These are phyloP conservation scores for Eutreptiella sp. DNA, from an alignment of 208 protist genomes.

Conservation along the genomic window DNA sequence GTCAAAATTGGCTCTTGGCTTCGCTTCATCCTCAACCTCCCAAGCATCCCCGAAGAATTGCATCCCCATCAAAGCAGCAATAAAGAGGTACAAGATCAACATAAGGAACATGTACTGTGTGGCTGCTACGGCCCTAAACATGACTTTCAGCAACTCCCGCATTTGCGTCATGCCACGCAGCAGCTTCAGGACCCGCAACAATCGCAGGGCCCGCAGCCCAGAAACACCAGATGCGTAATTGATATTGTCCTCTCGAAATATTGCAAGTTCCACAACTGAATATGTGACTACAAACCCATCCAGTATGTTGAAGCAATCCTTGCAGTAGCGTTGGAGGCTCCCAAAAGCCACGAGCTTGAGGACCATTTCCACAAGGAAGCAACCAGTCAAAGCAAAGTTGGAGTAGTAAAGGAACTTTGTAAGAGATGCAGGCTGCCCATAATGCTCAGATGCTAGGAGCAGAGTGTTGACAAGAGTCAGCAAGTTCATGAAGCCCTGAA, in stretches of 20 bases:
- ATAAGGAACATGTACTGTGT: slow-evolving; percentile 26
- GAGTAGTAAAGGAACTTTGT: neutral
- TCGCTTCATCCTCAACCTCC: slow-evolving; percentile 8
- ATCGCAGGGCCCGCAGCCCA: slow-evolving; percentile 31
- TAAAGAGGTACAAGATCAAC: slow-evolving; percentile 36
- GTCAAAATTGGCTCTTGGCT: slow-evolving; percentile 25
- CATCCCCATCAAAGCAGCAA: slow-evolving; percentile 35
- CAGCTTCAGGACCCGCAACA: slow-evolving; percentile 38
- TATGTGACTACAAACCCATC: slow-evolving; percentile 25
- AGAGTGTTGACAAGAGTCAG: slow-evolving; percentile 42
- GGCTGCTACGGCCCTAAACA: neutral
- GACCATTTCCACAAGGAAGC: slow-evolving; percentile 52
- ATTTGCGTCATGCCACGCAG: slow-evolving; percentile 22
- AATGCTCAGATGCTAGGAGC: slow-evolving; percentile 52
- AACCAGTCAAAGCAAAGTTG: slow-evolving; percentile 41
- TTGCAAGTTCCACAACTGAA: slow-evolving; percentile 26
- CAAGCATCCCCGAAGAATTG: slow-evolving; percentile 38
- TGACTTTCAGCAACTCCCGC: slow-evolving; percentile 20
- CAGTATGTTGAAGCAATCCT: slow-evolving; percentile 28
- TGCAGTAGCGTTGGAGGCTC: slow-evolving; percentile 5
- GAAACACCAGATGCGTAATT: slow-evolving; percentile 29
- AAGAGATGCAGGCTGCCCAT: slow-evolving; percentile 3
- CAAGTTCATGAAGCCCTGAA: too few relatives aligned
- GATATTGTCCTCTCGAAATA: slow-evolving; percentile 33
- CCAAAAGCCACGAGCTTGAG: slow-evolving; percentile 52